These are phyloP conservation scores for Silene vulgaris DNA, from an alignment of 179 eudicot genomes.

Conservation along the genomic window DNA sequence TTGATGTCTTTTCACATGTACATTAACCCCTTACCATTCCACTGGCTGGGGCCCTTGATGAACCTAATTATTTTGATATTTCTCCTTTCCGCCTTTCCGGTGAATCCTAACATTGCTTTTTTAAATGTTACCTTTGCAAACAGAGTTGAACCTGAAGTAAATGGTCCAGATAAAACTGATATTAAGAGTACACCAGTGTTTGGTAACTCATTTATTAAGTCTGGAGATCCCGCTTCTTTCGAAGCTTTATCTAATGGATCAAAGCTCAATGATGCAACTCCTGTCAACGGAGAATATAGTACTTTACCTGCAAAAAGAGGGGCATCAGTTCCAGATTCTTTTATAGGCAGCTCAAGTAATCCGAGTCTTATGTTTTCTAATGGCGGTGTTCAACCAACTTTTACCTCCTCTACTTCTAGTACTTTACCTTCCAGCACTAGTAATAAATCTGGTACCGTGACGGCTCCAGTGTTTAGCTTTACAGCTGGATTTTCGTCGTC, in stretches of 20 bases:
- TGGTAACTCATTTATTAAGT: conserved; percentile 23
- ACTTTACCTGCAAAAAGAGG: conserved; percentile 24
- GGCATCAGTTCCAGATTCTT: background rate
- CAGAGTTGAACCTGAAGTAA: conserved; percentile 18
- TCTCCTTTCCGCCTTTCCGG: background rate
- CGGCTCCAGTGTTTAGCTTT: background rate
- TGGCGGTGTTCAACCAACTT: conserved; percentile 11
- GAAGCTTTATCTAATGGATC: conserved; percentile 22
- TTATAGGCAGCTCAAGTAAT: conserved; percentile 15
- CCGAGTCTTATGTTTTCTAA: conserved; percentile 17
- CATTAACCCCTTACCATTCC: background rate
- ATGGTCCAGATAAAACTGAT: conserved; percentile 26
- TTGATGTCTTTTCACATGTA: background rate
- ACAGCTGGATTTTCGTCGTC: conserved; percentile 14
- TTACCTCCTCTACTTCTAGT: conserved; percentile 8
- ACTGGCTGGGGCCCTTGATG: background rate
- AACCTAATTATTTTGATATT: background rate
- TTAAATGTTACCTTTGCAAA: conserved; percentile 22
- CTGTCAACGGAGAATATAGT: conserved; percentile 34
- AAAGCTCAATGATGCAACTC: conserved; percentile 21
- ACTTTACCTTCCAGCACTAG: background rate
- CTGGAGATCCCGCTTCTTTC: conserved; percentile 26
- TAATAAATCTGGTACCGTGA: background rate
- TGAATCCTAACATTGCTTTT: background rate
- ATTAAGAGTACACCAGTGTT: conserved; percentile 23